Conservation (phyloP, 768 basidiomycete genomes). For the Tylopilus subfusipes region DNA sequence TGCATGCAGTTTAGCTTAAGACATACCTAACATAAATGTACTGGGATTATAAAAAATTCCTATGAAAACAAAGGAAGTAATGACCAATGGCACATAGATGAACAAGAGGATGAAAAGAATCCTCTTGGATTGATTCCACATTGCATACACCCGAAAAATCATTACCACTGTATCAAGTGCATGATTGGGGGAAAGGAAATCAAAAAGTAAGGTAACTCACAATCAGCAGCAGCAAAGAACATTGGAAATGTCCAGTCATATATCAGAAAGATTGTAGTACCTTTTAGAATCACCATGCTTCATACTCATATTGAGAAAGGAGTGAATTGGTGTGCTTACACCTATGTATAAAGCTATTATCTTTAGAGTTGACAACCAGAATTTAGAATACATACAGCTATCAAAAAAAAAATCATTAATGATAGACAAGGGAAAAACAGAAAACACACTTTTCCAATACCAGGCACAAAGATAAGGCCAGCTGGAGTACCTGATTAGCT, state of each 20-base stretch:
- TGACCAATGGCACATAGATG: neutral
- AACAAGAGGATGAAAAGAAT: neutral
- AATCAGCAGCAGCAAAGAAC: neutral
- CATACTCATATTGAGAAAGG: neutral
- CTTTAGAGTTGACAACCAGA: neutral
- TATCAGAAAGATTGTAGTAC: neutral
- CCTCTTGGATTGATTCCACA: neutral
- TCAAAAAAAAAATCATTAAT: neutral
- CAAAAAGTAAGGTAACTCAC: neutral
- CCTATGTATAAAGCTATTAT: neutral
- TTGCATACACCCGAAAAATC: neutral
- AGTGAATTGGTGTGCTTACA: neutral
- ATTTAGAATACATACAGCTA: conserved; percentile 1
- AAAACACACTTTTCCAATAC: neutral
- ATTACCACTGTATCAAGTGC: neutral
- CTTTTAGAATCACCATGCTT: neutral
- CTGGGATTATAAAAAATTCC: conserved; percentile 3
- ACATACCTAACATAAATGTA: conserved; percentile 7
- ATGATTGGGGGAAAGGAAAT: neutral
- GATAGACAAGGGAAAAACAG: too few relatives aligned
- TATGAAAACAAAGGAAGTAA: neutral
- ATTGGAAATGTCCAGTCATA: neutral
- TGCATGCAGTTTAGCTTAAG: neutral
- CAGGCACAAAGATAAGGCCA: conserved; percentile 1
- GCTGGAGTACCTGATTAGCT: neutral